A percentile compares a stretch with the other conserved stretches of the same genome.
Conservation (phyloP, 2,329 filamentous ascomycete genomes). For the Rutstroemia sp. region DNA sequence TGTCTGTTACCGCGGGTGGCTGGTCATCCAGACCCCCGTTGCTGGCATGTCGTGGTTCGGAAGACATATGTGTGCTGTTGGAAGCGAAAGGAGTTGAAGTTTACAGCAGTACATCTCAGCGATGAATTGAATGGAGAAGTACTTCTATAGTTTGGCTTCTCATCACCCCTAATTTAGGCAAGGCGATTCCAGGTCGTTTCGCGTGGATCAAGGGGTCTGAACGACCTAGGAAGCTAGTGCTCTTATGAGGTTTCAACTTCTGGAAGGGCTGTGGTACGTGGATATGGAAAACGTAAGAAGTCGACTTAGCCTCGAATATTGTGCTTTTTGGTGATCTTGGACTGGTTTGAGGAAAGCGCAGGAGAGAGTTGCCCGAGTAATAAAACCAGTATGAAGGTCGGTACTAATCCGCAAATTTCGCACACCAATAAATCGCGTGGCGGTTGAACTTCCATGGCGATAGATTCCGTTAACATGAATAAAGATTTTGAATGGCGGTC, state of each 20-base stretch:
- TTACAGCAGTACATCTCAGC: background rate
- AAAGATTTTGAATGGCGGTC: too few relatives aligned
- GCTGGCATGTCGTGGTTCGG: background rate
- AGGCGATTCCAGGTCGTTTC: background rate
- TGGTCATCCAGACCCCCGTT: background rate
- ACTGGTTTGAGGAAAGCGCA: too few relatives aligned
- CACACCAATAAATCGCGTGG: too few relatives aligned
- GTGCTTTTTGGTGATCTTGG: too few relatives aligned
- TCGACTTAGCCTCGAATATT: background rate
- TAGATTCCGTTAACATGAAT: too few relatives aligned
- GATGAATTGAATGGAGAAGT: constrained; percentile 4
- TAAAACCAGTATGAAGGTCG: too few relatives aligned
- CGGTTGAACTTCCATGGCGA: too few relatives aligned
- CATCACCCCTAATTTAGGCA: background rate
- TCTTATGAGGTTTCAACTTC: constrained; percentile 1
- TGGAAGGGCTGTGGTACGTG: background rate
- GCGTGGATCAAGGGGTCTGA: background rate
- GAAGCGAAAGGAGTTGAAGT: background rate
- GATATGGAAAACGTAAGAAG: background rate
- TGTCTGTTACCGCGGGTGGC: too few relatives aligned
- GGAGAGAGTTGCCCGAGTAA: too few relatives aligned
- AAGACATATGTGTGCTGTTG: constrained; percentile 1
- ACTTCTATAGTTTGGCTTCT: constrained; percentile 3
- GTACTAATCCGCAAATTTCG: too few relatives aligned
- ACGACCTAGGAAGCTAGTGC: background rate